Base-by-base conservation (phyloP, 345 rosid genomes). In the Carallia pectinifolia region DNA sequence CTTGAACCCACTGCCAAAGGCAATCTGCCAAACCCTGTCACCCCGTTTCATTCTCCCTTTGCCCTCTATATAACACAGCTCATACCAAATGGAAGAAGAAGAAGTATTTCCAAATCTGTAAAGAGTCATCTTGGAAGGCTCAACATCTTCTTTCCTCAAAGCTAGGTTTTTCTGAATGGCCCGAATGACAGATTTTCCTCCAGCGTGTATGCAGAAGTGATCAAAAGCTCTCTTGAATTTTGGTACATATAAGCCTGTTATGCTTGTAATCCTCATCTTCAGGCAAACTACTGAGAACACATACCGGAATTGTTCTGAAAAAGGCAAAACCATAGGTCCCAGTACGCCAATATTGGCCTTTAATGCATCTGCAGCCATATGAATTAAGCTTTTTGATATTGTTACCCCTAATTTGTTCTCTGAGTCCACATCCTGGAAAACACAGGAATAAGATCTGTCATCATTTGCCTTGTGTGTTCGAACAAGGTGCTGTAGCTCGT, bases 131-230 rank as follows among this genome's bases (percentile, higher is more conserved):
- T 37, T 61, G 6, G 72, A 59, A 6, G 60, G 44, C 38, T 70
- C 67, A 15, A 36, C 61, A 15, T 70, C 67, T 37, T 52, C 60
- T 19, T 70, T 53, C 5, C 44, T 23, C 67, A 70, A 36, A 29
- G n/a, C 53, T 15, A 53, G 67, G 38, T 61, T 62, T 27, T 37
- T 47, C 50, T 62, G 59, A 50, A 61, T 70, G 61, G 67, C 60
- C 37, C 52, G 52, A 29, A 62, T 62, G 73, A 70, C 29, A 6
- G 66, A 58, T 53, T 70, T 61, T 50, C 66, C 61, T 23, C 72
- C 72, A 40, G 67, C 66, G 38, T 52, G 67, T 53, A 70, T 61
- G 58, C 67, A 61, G 61, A 61, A 70, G 50, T 70, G 67, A 33
- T 70, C 27, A 12, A 70, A 62, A 19, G 74, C 48, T 23, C 60